A percentile compares a stretch with the other conserved stretches of the same genome.
These are phyloP conservation scores for Clitopilus hobsonii DNA, from an alignment of 768 basidiomycete genomes.

Conservation along the genomic window DNA sequence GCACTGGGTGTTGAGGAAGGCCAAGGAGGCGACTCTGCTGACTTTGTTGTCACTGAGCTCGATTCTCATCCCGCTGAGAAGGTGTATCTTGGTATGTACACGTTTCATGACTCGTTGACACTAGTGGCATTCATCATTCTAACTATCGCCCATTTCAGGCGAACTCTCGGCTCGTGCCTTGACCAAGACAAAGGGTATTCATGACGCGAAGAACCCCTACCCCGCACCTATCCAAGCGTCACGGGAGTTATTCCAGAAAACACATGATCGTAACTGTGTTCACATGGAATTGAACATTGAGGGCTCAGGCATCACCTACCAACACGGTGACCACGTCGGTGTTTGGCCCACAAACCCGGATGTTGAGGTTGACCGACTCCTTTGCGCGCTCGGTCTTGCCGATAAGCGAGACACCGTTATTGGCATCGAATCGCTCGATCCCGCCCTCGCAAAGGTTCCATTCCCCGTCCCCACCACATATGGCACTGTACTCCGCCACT, in stretches of 20 bases:
- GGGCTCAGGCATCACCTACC: conserved; percentile 96
- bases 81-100: conserved; percentile 73
- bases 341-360: conserved; percentile 97
- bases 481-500: conserved; percentile 88
- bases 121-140: too few species aligned
- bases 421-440: conserved; percentile 94
- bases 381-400: conserved; percentile 80
- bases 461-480: conserved; percentile 98
- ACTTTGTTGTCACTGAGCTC: conserved; percentile 89
- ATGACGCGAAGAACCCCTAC: conserved; percentile 97
- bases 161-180: conserved; percentile 95
- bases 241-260: conserved; percentile 79
- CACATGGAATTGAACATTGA: conserved; percentile 93
- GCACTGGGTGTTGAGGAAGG: conserved; percentile 91
- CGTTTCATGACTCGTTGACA: not conserved
- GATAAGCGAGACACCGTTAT: conserved; percentile 81
- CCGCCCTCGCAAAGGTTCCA: conserved; percentile 95
- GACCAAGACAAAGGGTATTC: conserved; percentile 90
- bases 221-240: conserved; percentile 75
- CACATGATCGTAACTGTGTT: conserved; percentile 82
- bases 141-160: conserved; percentile 37
- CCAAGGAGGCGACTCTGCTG: conserved; percentile 89
- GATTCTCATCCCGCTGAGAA: conserved; percentile 74
- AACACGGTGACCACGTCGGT: conserved; percentile 97
- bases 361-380: conserved; percentile 82